Percentiles rank a stretch among this genome's conserved stretches.
phyloP scores from a whole-genome alignment of 1,284 basidiomycete genomes.

The Microbotryum saponariae region DNA sequence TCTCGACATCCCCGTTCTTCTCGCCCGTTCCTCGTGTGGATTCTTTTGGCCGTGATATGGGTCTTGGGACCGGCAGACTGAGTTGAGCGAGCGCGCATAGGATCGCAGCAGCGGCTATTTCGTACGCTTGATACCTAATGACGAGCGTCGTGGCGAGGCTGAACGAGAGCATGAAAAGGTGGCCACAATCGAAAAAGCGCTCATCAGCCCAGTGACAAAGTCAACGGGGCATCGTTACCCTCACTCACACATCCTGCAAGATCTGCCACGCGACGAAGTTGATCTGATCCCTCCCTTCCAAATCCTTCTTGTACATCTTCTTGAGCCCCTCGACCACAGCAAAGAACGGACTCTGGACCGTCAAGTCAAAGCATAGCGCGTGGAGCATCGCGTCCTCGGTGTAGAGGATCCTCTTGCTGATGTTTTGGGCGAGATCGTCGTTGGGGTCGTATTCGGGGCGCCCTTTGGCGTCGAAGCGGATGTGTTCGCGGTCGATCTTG shows the following conservation, averaged over 20 bases:
- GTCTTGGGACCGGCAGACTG: not conserved
- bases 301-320: constrained; percentile 9
- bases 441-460: not conserved
- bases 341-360: constrained; percentile 33
- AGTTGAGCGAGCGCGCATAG: constrained; percentile 12
- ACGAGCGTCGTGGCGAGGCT: constrained; percentile 13
- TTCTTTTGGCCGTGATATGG: not conserved
- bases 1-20: not conserved
- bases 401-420: constrained; percentile 27
- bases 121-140: constrained; percentile 12
- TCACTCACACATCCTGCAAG: constrained; percentile 29
- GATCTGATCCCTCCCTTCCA: constrained; percentile 1
- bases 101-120: constrained; percentile 21
- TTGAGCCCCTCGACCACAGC: constrained; percentile 13
- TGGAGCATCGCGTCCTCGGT: constrained; percentile 35
- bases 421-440: constrained; percentile 3
- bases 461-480: not conserved
- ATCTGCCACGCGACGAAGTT: constrained; percentile 21
- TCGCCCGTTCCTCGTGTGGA: constrained; percentile 3
- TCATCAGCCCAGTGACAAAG: not conserved
- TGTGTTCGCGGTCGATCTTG: not conserved
- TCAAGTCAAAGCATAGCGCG: constrained; percentile 36
- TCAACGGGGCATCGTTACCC: not conserved
- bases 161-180: not conserved
- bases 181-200: not conserved